Conservation (phyloP, 176 grass and related monocot species). For the Oryza meyeriana region DNA sequence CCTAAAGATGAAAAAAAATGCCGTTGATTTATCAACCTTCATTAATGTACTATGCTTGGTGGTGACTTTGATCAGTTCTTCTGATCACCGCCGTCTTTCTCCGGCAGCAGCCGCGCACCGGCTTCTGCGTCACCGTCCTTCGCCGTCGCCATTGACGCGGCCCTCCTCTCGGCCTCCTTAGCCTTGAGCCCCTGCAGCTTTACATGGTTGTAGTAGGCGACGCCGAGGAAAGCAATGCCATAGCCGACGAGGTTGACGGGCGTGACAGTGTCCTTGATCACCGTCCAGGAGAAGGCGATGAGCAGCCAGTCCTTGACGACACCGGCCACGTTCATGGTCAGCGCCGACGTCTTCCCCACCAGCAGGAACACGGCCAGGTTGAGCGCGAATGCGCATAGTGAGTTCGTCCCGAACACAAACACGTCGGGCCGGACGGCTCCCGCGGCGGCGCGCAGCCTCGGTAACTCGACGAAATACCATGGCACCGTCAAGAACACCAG, state of each 20-base stretch:
- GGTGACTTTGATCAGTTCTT: slow-evolving; percentile 40
- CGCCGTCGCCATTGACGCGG: background rate
- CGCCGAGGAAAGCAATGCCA: slow-evolving; percentile 81
- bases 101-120: slow-evolving; percentile 37
- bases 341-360: slow-evolving; percentile 86
- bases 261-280: slow-evolving; percentile 76
- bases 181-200: slow-evolving; percentile 77
- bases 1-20: background rate
- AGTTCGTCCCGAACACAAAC: slow-evolving; percentile 77
- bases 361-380: slow-evolving; percentile 89
- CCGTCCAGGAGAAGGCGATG: slow-evolving; percentile 88
- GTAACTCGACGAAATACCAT: slow-evolving; percentile 69
- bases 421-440: slow-evolving; percentile 31
- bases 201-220: slow-evolving; percentile 81
- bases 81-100: slow-evolving; percentile 11
- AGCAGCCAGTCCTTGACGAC: slow-evolving; percentile 94
- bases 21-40: background rate
- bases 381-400: slow-evolving; percentile 75
- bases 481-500: slow-evolving; percentile 66
- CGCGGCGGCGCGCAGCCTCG: slow-evolving; percentile 32
- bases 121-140: slow-evolving; percentile 38
- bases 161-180: slow-evolving; percentile 72
- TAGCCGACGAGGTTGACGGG: slow-evolving; percentile 72
- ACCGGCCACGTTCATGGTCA: slow-evolving; percentile 89
- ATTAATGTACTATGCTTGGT: background rate